These are phyloP conservation scores for Pleurotus ostreatus DNA, from an alignment of 768 basidiomycete species.

Conservation along the genomic window DNA sequence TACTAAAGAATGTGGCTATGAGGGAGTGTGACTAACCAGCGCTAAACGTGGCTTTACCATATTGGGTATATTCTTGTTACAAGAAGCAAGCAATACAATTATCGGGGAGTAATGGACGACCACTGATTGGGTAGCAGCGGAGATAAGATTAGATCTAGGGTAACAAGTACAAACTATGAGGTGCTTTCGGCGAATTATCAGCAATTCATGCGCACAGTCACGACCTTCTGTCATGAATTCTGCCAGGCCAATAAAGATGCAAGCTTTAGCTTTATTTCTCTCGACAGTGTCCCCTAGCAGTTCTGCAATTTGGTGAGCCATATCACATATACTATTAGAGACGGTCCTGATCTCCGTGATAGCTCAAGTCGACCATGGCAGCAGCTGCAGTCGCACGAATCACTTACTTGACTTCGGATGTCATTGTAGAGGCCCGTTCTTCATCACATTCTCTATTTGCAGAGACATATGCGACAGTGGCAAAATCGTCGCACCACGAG, in stretches of 20 bases:
- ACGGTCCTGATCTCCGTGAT: too few species aligned
- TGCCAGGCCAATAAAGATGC: background rate
- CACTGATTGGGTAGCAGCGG: background rate
- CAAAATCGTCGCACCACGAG: slow-evolving; percentile 27
- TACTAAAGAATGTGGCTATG: too few species aligned
- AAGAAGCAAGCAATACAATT: too few species aligned
- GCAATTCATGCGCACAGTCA: slow-evolving; percentile 5
- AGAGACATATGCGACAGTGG: slow-evolving; percentile 31
- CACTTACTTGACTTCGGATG: slow-evolving; percentile 67
- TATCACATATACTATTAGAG: background rate
- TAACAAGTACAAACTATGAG: slow-evolving; percentile 5
- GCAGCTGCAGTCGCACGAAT: slow-evolving; percentile 54
- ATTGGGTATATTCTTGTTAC: too few species aligned
- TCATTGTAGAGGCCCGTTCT: slow-evolving; percentile 55
- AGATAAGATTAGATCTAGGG: slow-evolving; percentile 3
- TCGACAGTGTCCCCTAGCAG: background rate
- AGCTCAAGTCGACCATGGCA: slow-evolving; percentile 12
- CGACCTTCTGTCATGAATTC: background rate
- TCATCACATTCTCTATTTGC: slow-evolving; percentile 38
- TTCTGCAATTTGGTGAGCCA: background rate
- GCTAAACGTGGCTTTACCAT: too few species aligned
- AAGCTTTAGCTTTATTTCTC: slow-evolving; percentile 6
- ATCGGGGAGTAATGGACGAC: background rate
- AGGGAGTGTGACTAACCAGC: too few species aligned
- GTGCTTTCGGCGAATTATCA: slow-evolving; percentile 10